Conservation (phyloP, 2,329 filamentous ascomycete genomes). For the Cordyceps sp. region DNA sequence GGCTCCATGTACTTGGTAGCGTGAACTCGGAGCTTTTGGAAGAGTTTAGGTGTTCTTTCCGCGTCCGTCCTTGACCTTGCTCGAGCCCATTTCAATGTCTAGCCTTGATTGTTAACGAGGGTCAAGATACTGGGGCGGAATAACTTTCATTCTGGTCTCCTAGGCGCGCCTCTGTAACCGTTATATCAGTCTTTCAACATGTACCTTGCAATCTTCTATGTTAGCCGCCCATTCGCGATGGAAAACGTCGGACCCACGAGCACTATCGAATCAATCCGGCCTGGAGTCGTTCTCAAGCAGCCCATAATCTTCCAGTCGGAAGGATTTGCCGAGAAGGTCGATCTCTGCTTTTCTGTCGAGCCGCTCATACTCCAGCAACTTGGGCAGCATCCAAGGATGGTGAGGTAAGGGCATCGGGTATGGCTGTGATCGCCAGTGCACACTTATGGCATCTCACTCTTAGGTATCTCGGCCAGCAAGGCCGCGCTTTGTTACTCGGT, state of each 20-base stretch:
- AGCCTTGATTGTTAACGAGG: no score
- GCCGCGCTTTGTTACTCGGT: neutral
- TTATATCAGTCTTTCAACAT: no score
- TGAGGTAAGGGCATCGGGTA: neutral
- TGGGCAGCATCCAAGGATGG: constrained; percentile 1
- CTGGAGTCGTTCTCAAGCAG: constrained; percentile 1
- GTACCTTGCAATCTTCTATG: no score
- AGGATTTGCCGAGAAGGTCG: neutral
- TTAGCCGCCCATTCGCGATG: neutral
- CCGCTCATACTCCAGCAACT: constrained; percentile 1
- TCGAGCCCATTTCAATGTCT: no score
- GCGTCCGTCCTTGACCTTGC: no score
- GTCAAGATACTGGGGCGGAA: no score
- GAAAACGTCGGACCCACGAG: constrained; percentile 1
- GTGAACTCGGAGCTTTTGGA: no score
- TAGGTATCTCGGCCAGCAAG: neutral
- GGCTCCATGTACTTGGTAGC: no score
- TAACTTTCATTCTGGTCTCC: neutral
- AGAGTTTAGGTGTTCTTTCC: no score
- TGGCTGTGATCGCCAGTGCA: neutral
- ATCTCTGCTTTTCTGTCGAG: constrained; percentile 2
- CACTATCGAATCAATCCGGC: neutral
- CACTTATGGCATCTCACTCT: neutral
- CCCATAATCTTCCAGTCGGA: neutral
- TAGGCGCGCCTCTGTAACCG: neutral